These are phyloP conservation scores for Perilla frutescens DNA, from an alignment of 257 asterid species.

Conservation along the genomic window DNA sequence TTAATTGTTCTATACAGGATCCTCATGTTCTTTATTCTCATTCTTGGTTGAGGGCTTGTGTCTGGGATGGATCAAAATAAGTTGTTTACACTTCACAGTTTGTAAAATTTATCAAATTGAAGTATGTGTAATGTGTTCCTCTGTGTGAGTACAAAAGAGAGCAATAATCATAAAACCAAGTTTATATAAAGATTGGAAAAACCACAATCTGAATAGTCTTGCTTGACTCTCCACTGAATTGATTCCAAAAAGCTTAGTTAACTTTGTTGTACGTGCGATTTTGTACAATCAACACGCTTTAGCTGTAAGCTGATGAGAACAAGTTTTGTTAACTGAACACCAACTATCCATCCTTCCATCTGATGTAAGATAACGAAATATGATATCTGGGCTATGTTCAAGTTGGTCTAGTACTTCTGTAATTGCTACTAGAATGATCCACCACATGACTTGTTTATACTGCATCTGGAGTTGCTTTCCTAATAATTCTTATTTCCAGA, in stretches of 20 bases:
- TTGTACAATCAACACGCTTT: too few species aligned
- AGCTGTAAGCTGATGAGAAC: too few species aligned
- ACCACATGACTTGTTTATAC: not conserved
- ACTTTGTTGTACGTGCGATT: not conserved
- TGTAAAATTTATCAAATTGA: not conserved
- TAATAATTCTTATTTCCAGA: not conserved
- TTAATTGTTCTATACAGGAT: too few species aligned
- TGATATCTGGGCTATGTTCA: not conserved
- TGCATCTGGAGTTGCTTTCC: not conserved
- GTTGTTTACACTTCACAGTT: not conserved
- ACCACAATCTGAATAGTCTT: not conserved
- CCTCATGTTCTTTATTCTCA: not conserved
- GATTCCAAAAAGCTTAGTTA: not conserved
- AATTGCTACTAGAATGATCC: not conserved
- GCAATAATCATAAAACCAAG: not conserved
- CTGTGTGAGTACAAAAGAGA: not conserved
- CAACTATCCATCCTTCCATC: conserved; percentile 10
- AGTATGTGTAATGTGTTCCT: not conserved
- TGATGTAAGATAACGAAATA: not conserved
- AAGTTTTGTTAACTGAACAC: not conserved
- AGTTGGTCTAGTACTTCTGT: not conserved
- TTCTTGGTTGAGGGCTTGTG: not conserved
- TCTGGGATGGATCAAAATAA: not conserved
- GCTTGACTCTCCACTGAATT: not conserved
- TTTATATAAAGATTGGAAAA: not conserved